Evolutionary conservation across 1,284 basidiomycete species (phyloP).

Genomic region (Ganoderma meredithae): DNA sequence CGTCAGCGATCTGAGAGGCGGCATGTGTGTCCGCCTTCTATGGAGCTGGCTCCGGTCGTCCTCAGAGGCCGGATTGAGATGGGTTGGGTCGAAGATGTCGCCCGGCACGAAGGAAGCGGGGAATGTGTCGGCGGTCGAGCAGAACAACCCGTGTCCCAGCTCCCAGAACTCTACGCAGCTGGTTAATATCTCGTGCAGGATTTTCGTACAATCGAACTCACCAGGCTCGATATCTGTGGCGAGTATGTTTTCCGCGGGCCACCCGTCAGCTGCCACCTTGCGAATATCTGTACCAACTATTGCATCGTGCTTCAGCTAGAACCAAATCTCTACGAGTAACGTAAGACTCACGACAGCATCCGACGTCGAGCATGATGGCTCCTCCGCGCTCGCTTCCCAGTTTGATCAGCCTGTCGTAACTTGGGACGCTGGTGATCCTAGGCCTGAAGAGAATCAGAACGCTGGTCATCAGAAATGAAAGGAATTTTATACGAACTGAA

Average conservation of each 20-base stretch:
- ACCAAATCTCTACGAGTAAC: background rate
- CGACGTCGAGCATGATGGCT: constrained; percentile 54
- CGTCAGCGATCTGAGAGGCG: constrained; percentile 42
- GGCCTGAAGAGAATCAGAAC: constrained; percentile 28
- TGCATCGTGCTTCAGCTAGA: too few species aligned
- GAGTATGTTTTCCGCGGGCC: constrained; percentile 42
- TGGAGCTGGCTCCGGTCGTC: background rate
- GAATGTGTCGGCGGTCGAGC: constrained; percentile 47
- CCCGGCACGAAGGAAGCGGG: constrained; percentile 42
- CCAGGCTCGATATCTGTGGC: constrained; percentile 43
- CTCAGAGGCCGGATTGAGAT: constrained; percentile 36
- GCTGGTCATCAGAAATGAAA: background rate
- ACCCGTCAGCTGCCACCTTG: constrained; percentile 50
- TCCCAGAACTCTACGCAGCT: constrained; percentile 37
- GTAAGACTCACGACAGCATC: constrained; percentile 53
- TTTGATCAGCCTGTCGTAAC: constrained; percentile 49
- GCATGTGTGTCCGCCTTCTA: constrained; percentile 17
- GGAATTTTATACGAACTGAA: background rate
- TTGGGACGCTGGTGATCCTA: constrained; percentile 45
- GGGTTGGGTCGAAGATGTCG: constrained; percentile 41
- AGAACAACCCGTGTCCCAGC: constrained; percentile 42
- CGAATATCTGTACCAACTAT: constrained; percentile 52
- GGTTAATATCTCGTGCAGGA: background rate
- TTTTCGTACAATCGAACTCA: constrained; percentile 19
- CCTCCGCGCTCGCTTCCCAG: constrained; percentile 45